Evolutionary conservation across 768 basidiomycete genomes (phyloP), one percentile per base, ranked within the genome.

Genomic region (Russula sp.): DNA sequence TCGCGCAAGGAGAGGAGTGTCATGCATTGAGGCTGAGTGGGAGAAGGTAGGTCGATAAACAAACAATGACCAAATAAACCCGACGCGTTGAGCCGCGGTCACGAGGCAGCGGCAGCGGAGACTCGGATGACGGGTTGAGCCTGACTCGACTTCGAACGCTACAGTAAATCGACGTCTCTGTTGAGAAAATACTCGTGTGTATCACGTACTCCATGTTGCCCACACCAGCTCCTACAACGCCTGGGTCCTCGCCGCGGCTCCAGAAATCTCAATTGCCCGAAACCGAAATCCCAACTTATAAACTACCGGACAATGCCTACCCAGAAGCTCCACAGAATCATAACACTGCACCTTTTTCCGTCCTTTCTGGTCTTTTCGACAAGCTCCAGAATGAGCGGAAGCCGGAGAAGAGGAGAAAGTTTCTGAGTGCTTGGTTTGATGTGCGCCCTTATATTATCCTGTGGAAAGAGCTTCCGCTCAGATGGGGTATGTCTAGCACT

Each of bases 361-460:
- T 88, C 39, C 78, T 91, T 3, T 81, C 79, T 3, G 81, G 80
- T 6, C 78, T 97, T 45, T 94, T 94, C 76, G 84, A 88, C 66
- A 87, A 83, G 68, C 75, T 96, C 6, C 82, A 87, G 62, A 78
- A 73, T 48, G 90, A 92, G 71, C 79, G 84, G 63, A 90, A 88
- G 71, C 85, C 84, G 44, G 89, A 91, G 13, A 83, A 86, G 69
- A 77, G 90, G 63, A 82, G 82, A 65, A 88, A 82, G 69, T 75
- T 87, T 6, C 72, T 97, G n/a, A 76, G 77, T 51, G 77, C 80
- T 16, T 95, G 94, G 89, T 92, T 95, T 70, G 84, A 80, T 61
- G 92, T 94, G 80, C 74, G 87, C 62, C 16, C 2, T 45, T 27
- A 18, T 53, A 22, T 59, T 54, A 51, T 39, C 18, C 7, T 16